Evolutionary conservation across 208 protist species (phyloP).

Genomic region (Wallacemonas collosoma): DNA sequence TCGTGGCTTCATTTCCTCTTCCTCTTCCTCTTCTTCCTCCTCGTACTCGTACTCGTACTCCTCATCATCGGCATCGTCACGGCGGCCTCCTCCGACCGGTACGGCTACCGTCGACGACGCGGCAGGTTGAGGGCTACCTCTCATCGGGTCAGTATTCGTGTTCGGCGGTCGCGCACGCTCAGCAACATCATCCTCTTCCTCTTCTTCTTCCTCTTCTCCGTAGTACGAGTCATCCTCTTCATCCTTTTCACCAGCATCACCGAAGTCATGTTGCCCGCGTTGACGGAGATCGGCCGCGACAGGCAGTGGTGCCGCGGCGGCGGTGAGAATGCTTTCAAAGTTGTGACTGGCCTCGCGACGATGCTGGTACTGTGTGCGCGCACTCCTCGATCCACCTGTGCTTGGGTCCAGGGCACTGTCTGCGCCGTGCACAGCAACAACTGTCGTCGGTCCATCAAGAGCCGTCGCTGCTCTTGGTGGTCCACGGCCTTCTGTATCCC

Average conservation of each 20-base stretch:
- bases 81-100: background rate
- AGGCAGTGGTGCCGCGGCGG: conserved; percentile 29
- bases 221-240: conserved; percentile 15
- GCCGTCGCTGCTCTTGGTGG: background rate
- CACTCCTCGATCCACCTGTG: background rate
- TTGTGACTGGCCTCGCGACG: conserved; percentile 28
- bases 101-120: background rate
- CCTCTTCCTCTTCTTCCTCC: conserved; percentile 21
- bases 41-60: conserved; percentile 31
- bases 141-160: background rate
- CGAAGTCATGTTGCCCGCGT: conserved; percentile 18
- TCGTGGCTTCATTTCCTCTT: background rate
- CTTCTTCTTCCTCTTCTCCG: conserved; percentile 22
- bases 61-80: conserved; percentile 28
- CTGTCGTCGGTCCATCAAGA: background rate
- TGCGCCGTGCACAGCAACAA: background rate
- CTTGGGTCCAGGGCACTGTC: background rate
- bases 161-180: background rate
- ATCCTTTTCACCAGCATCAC: background rate
- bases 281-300: conserved; percentile 41
- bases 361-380: conserved; percentile 4
- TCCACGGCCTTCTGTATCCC: background rate
- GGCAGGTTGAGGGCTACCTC: too few species aligned
- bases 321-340: conserved; percentile 57
- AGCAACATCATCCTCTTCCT: conserved; percentile 24